Evolutionary conservation across 495 filamentous ascomycete genomes (phyloP).

Genomic region (Platismatia glauca): DNA sequence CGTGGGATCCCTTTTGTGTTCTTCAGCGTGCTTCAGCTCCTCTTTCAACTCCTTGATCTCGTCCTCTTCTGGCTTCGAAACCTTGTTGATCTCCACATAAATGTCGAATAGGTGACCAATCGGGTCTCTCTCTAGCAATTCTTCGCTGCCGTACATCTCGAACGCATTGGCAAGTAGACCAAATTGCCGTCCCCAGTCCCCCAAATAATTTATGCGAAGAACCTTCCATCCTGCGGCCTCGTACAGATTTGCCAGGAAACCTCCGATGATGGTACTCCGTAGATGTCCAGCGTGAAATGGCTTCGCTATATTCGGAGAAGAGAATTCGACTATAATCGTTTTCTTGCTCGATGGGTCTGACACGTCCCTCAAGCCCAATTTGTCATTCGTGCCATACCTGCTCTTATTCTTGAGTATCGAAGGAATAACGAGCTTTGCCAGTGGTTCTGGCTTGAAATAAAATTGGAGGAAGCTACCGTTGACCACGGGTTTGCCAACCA

Average conservation of each 20-base stretch:
- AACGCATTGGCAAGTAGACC: slow-evolving; percentile 62
- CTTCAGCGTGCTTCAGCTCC: slow-evolving; percentile 44
- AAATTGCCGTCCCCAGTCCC: slow-evolving; percentile 72
- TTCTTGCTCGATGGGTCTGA: slow-evolving; percentile 60
- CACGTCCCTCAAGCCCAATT: slow-evolving; percentile 57
- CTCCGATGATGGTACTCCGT: slow-evolving; percentile 67
- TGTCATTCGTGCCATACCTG: slow-evolving; percentile 58
- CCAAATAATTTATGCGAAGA: slow-evolving; percentile 63
- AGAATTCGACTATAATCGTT: slow-evolving; percentile 60
- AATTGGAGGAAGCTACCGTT: slow-evolving; percentile 68
- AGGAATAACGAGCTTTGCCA: slow-evolving; percentile 53
- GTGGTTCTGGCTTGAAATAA: slow-evolving; percentile 58
- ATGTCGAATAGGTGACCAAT: slow-evolving; percentile 64
- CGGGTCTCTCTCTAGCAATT: slow-evolving; percentile 50
- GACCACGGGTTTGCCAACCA: slow-evolving; percentile 57
- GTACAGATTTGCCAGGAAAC: slow-evolving; percentile 61
- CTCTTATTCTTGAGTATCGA: slow-evolving; percentile 52
- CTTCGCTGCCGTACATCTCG: slow-evolving; percentile 54
- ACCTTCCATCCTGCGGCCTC: slow-evolving; percentile 65
- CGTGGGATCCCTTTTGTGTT: slow-evolving; percentile 40
- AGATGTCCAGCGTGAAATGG: slow-evolving; percentile 67
- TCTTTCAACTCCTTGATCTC: slow-evolving; percentile 51
- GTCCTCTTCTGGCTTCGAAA: slow-evolving; percentile 42
- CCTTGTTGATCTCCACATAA: slow-evolving; percentile 55
- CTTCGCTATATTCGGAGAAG: slow-evolving; percentile 68